Conservation (phyloP, 2,329 filamentous ascomycete genomes). For the Knufia fluminis region DNA sequence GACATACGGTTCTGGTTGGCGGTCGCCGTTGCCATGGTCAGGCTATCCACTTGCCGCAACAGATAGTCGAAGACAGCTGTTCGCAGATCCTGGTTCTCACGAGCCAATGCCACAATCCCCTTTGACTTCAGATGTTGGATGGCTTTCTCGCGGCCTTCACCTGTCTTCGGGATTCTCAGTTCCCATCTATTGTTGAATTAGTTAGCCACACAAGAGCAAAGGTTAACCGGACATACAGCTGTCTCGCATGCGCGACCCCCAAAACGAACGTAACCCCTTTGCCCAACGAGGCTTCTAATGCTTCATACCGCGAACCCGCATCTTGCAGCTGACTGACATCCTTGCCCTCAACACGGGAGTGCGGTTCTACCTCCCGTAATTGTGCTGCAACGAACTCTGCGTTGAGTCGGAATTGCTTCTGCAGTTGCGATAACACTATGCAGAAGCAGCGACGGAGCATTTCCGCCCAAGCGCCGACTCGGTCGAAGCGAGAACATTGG, state of each 20-base stretch:
- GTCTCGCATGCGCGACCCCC: not conserved
- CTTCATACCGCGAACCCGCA: conserved; percentile 8
- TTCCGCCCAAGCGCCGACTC: not conserved
- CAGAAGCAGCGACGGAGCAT: conserved; percentile 1
- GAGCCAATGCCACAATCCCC: not conserved
- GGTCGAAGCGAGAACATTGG: not conserved
- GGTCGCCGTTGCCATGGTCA: too few species aligned
- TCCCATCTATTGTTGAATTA: conserved; percentile 2
- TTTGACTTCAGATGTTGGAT: conserved; percentile 4
- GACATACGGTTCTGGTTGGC: too few species aligned
- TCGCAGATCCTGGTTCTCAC: not conserved
- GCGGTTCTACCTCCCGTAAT: not conserved
- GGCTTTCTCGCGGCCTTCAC: not conserved
- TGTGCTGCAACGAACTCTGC: not conserved
- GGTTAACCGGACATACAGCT: not conserved
- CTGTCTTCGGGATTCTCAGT: conserved; percentile 7
- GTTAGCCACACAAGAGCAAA: not conserved
- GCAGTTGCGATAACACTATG: not conserved
- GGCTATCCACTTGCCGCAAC: too few species aligned
- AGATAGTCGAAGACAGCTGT: conserved; percentile 3
- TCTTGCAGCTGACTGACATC: conserved; percentile 8
- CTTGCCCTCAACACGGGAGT: not conserved
- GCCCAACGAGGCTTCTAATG: conserved; percentile 6
- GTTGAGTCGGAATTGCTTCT: not conserved
- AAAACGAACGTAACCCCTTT: conserved; percentile 8